These are phyloP conservation scores for Ustanciosporium gigantosporum DNA, from an alignment of 1,284 basidiomycete genomes.

Conservation along the genomic window DNA sequence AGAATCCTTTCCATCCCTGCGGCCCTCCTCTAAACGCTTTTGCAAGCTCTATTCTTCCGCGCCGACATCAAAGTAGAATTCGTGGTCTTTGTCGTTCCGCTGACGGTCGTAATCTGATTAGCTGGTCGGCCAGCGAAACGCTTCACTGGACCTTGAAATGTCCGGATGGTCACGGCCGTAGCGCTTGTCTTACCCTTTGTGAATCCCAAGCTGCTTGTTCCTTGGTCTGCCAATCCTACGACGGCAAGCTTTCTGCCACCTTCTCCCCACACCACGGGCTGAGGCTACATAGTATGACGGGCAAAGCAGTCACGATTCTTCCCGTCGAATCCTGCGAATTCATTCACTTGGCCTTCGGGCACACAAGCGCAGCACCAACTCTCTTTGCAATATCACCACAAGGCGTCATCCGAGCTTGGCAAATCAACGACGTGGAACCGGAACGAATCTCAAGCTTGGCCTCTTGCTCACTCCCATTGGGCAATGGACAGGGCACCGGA, in stretches of 20 bases:
- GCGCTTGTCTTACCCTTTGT: not conserved
- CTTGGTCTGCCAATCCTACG: not conserved
- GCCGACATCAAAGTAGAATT: slow-evolving; percentile 9
- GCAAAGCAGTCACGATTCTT: too few relatives aligned
- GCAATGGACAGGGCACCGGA: too few relatives aligned
- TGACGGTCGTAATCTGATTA: slow-evolving; percentile 12
- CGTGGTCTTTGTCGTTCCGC: slow-evolving; percentile 6
- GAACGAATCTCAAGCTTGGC: too few relatives aligned
- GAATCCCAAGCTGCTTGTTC: not conserved
- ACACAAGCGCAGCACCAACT: not conserved
- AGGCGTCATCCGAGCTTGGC: slow-evolving; percentile 4
- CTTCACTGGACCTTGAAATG: slow-evolving; percentile 14
- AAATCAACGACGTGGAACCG: slow-evolving; percentile 1
- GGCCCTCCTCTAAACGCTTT: slow-evolving; percentile 10
- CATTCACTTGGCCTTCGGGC: not conserved
- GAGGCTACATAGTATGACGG: not conserved
- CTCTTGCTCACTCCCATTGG: too few relatives aligned
- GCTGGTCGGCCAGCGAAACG: slow-evolving; percentile 16
- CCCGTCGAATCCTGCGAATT: not conserved
- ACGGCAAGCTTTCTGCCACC: not conserved
- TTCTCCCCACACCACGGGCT: not conserved
- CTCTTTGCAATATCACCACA: not conserved
- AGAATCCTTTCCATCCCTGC: slow-evolving; percentile 17
- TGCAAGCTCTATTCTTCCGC: too few relatives aligned
- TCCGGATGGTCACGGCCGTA: too few relatives aligned